Conservation (phyloP, 2,329 filamentous ascomycete species). For the Fusarium equiseti region DNA sequence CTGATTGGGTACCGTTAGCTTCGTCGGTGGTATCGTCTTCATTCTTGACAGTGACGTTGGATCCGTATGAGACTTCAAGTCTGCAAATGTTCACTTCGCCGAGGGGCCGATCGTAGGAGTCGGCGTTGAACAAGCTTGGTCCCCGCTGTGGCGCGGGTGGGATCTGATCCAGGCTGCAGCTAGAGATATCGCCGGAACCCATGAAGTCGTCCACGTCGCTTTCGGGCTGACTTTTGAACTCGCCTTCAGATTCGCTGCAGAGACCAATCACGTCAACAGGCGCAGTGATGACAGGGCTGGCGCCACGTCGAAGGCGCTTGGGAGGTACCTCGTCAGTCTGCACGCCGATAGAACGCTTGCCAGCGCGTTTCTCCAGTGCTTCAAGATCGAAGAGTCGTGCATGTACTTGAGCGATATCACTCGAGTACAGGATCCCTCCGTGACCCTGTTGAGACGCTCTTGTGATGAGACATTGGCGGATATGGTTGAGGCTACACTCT, state of each 20-base stretch:
- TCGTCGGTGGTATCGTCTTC: neutral
- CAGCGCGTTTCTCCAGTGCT: too few species aligned
- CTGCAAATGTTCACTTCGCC: neutral
- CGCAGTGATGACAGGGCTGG: too few species aligned
- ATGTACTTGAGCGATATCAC: too few species aligned
- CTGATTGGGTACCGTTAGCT: neutral
- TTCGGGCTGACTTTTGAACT: neutral
- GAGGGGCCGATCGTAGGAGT: accelerated
- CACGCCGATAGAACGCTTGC: too few species aligned
- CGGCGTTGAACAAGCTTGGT: neutral
- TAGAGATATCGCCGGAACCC: neutral
- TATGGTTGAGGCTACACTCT: too few species aligned
- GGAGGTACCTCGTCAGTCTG: too few species aligned
- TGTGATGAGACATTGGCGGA: too few species aligned
- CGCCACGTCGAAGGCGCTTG: too few species aligned
- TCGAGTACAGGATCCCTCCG: too few species aligned
- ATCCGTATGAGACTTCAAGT: neutral
- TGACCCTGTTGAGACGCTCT: too few species aligned
- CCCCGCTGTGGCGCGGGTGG: neutral
- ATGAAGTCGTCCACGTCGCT: neutral
- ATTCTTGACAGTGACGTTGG: neutral
- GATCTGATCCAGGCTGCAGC: neutral
- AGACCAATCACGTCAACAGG: too few species aligned
- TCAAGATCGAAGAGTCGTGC: too few species aligned
- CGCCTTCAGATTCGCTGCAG: neutral